Conservation (phyloP, 352 stramenopile genomes). For the Phytopythium helicoides region DNA sequence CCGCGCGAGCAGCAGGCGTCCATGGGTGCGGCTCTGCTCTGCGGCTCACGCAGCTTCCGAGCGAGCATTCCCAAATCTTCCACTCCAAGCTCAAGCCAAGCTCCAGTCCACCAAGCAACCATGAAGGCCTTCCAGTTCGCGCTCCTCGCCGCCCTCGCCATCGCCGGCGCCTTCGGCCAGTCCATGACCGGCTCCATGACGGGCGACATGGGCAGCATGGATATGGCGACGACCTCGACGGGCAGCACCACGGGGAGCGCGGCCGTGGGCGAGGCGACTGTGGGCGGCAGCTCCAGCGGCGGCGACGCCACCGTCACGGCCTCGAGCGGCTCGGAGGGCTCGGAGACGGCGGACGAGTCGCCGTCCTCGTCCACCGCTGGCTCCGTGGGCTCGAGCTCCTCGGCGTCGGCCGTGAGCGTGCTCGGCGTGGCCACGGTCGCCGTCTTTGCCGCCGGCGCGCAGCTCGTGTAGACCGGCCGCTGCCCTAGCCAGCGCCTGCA, state of each 20-base stretch:
- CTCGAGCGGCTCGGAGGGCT: background rate
- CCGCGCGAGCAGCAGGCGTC: too few relatives aligned
- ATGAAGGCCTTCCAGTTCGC: slow-evolving; percentile 8
- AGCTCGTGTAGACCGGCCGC: background rate
- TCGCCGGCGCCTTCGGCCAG: slow-evolving; percentile 1
- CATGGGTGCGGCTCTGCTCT: too few relatives aligned
- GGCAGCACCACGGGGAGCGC: background rate
- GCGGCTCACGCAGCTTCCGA: too few relatives aligned
- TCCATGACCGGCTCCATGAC: background rate
- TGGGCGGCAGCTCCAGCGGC: background rate
- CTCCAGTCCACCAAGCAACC: background rate
- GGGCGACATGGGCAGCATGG: background rate
- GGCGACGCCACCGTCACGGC: background rate
- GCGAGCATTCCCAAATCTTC: slow-evolving; percentile 8
- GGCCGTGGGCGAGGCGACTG: background rate
- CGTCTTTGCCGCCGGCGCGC: background rate
- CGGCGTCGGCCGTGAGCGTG: background rate
- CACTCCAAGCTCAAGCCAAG: background rate
- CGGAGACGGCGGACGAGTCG: background rate
- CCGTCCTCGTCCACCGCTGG: slow-evolving; percentile 1
- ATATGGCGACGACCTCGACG: slow-evolving; percentile 1
- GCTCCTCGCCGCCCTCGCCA: slow-evolving; percentile 3
- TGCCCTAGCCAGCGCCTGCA: background rate
- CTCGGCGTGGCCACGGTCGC: background rate
- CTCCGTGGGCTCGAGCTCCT: slow-evolving; percentile 7